phyloP scores from a whole-genome alignment of 169 alveolate species.

The Plasmodium inui region DNA sequence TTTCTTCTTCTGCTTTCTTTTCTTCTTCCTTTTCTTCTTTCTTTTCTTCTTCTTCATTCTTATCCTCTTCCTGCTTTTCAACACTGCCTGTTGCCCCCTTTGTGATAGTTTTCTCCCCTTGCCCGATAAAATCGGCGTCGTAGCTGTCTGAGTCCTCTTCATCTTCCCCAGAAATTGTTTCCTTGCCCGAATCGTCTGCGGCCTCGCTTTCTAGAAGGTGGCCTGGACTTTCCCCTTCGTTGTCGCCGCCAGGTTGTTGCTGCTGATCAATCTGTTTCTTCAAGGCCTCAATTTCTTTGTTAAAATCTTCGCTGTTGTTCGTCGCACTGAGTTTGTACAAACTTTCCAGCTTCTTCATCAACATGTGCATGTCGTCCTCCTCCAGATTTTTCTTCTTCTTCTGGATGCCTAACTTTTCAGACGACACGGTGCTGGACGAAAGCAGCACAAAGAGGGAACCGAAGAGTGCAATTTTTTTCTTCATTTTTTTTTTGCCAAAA shows the following conservation, averaged over 20 bases:
- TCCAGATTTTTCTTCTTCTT: not conserved
- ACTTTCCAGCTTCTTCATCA: slow-evolving; percentile 12
- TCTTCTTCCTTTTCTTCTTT: no score
- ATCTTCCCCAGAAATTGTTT: not conserved
- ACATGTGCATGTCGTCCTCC: not conserved
- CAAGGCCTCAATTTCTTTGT: not conserved
- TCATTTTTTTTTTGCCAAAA: not conserved
- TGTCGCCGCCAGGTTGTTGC: not conserved
- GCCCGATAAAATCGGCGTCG: not conserved
- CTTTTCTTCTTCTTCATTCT: no score
- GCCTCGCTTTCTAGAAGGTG: not conserved
- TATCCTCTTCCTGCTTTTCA: no score
- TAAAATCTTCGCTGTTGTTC: not conserved
- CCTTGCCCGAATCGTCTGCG: not conserved
- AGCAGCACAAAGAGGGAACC: not conserved
- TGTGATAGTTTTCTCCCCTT: no score
- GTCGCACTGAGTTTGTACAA: not conserved
- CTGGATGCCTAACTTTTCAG: not conserved
- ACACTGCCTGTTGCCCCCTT: no score
- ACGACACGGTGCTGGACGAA: not conserved
- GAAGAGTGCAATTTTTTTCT: not conserved
- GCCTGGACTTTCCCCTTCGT: not conserved
- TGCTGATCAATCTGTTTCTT: slow-evolving; percentile 15
- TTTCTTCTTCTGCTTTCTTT: no score
- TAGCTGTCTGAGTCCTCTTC: slow-evolving; percentile 6